A percentile compares a stretch with the other conserved stretches of the same genome.
These are phyloP conservation scores for Ogataea methylovora DNA, from an alignment of 805 yeast genomes.

Conservation along the genomic window DNA sequence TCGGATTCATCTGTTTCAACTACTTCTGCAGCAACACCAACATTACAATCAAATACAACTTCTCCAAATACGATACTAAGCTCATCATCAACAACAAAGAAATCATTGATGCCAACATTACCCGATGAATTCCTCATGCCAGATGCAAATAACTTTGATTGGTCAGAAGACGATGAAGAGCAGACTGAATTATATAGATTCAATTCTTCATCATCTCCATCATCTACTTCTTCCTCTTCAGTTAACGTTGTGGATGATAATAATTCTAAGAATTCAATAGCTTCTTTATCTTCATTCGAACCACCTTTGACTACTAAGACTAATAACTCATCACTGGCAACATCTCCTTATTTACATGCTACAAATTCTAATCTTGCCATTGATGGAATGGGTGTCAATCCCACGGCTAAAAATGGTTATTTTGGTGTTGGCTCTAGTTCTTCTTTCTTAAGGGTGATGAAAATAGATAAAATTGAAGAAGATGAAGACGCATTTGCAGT, in stretches of 20 bases:
- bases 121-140: slow-evolving; percentile 21
- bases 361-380: slow-evolving; percentile 19
- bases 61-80: neutral
- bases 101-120: slow-evolving; percentile 11
- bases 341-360: slow-evolving; percentile 1
- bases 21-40: neutral
- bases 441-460: slow-evolving; percentile 34
- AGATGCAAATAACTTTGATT: slow-evolving; percentile 44
- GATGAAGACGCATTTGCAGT: slow-evolving; percentile 9
- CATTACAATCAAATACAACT: neutral
- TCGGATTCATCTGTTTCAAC: neutral
- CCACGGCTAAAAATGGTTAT: slow-evolving; percentile 42
- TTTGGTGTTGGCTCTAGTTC: slow-evolving; percentile 61
- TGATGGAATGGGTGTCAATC: slow-evolving; percentile 66
- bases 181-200: slow-evolving; percentile 1
- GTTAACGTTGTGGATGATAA: slow-evolving; percentile 2
- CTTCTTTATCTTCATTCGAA: slow-evolving; percentile 11
- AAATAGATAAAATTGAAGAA: slow-evolving; percentile 21
- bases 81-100: neutral
- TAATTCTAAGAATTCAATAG: slow-evolving; percentile 8
- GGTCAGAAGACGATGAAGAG: slow-evolving; percentile 48
- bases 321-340: neutral
- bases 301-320: neutral
- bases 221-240: slow-evolving; percentile 1
- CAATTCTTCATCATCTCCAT: slow-evolving; percentile 9